A percentile compares a stretch with the other conserved stretches of the same genome.
phyloP scores from a whole-genome alignment of 1,284 basidiomycete species.

The Rhodotorula sp. region DNA sequence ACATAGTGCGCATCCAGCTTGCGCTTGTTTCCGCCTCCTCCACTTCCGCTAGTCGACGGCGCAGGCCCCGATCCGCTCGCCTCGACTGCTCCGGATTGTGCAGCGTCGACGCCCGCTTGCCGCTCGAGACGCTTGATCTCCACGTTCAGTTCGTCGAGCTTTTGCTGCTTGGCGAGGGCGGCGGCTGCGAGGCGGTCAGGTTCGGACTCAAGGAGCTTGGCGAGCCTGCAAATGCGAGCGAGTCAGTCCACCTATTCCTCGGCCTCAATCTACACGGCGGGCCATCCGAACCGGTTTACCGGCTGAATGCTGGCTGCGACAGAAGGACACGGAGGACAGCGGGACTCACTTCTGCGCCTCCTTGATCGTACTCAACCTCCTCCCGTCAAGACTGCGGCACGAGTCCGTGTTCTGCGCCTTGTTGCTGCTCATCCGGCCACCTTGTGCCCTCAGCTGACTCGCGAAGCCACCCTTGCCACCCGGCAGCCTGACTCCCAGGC shows the following conservation, averaged over 20 bases:
- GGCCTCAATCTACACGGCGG: too few relatives aligned
- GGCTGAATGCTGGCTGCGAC: neutral
- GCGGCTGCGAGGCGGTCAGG: conserved; percentile 76
- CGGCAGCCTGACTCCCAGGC: conserved; percentile 54
- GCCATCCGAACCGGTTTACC: too few relatives aligned
- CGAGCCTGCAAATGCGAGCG: conserved; percentile 59
- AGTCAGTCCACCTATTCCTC: neutral
- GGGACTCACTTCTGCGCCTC: conserved; percentile 79
- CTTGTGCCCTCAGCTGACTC: conserved; percentile 89
- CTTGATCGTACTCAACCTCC: conserved; percentile 88
- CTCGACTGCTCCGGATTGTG: conserved; percentile 23
- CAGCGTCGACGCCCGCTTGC: conserved; percentile 43
- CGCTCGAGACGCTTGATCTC: conserved; percentile 45
- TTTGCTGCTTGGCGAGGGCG: conserved; percentile 74
- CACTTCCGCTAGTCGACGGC: neutral
- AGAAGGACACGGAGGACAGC: neutral
- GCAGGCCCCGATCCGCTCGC: conserved; percentile 45
- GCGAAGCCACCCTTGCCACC: conserved; percentile 99
- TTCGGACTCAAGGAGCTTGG: conserved; percentile 82
- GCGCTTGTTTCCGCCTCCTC: conserved; percentile 58
- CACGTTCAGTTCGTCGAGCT: conserved; percentile 73
- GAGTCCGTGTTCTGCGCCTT: conserved; percentile 94
- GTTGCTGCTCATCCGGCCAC: conserved; percentile 88
- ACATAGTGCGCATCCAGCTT: conserved; percentile 88
- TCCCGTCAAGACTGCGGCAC: conserved; percentile 86